phyloP scores from a whole-genome alignment of 345 rosid species.

The Aethionema arabicum region DNA sequence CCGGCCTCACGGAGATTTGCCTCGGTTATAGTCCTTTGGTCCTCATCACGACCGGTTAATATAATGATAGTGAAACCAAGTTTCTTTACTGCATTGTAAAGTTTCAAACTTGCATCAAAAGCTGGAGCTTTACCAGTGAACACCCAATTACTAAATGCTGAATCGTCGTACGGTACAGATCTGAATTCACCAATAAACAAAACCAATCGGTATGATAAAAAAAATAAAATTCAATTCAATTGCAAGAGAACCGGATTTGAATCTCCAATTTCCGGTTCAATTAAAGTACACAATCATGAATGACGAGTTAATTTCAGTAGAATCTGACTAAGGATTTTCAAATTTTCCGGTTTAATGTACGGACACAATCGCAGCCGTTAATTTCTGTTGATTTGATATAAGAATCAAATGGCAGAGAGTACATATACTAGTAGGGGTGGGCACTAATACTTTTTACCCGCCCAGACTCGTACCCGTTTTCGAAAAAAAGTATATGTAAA shows the following conservation, averaged over 20 bases:
- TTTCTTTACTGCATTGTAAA: slow-evolving; percentile 54
- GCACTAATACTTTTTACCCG: no score
- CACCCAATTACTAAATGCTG: slow-evolving; percentile 54
- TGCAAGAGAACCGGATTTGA: background rate
- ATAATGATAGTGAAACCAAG: slow-evolving; percentile 53
- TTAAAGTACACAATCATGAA: background rate
- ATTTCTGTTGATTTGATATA: no score
- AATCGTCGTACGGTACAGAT: slow-evolving; percentile 43
- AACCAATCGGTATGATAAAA: no score
- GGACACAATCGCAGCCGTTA: no score
- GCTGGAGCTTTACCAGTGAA: slow-evolving; percentile 59
- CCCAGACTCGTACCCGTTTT: no score
- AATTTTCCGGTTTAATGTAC: no score
- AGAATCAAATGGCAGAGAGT: no score
- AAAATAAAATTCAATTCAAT: no score
- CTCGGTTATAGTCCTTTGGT: slow-evolving; percentile 48
- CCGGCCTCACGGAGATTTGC: slow-evolving; percentile 50
- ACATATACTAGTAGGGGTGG: no score
- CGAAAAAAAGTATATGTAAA: no score
- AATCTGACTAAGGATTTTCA: no score
- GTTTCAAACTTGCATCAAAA: slow-evolving; percentile 49
- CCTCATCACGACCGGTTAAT: slow-evolving; percentile 59
- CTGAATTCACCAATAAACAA: slow-evolving; percentile 31
- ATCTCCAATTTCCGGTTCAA: background rate
- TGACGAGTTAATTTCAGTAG: background rate